Percentiles rank a stretch among this genome's conserved stretches.
Conservation (phyloP, 352 stramenopile genomes). For the Globisporangium iwayamae region DNA sequence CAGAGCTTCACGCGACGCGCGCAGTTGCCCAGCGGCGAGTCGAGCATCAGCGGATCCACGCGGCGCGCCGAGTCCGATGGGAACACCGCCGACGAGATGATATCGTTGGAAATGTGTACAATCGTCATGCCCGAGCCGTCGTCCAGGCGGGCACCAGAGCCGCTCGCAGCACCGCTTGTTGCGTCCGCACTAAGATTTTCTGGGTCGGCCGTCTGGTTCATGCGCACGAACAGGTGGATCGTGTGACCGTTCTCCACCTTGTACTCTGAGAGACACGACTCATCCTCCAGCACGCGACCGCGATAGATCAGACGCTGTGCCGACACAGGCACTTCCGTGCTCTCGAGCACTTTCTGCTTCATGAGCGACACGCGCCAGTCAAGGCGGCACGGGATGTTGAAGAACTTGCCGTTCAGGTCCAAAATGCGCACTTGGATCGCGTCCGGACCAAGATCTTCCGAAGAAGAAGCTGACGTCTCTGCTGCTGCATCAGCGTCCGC, state of each 20-base stretch:
- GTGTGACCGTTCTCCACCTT: slow-evolving; percentile 91
- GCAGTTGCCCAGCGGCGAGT: slow-evolving; percentile 78
- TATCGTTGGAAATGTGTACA: slow-evolving; percentile 78
- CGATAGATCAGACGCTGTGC: slow-evolving; percentile 91
- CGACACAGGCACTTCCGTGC: slow-evolving; percentile 59
- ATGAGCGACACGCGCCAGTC: slow-evolving; percentile 64
- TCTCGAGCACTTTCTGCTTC: slow-evolving; percentile 72
- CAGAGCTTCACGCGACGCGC: slow-evolving; percentile 83
- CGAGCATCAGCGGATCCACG: slow-evolving; percentile 84
- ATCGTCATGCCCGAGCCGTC: slow-evolving; percentile 44
- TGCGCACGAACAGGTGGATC: slow-evolving; percentile 87
- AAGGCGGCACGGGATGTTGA: slow-evolving; percentile 59
- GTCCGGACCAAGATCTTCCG: slow-evolving; percentile 25
- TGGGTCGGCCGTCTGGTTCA: slow-evolving; percentile 52
- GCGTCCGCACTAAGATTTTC: slow-evolving; percentile 48
- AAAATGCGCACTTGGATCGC: slow-evolving; percentile 70
- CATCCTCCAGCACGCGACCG: slow-evolving; percentile 86
- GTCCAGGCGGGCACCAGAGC: slow-evolving; percentile 31
- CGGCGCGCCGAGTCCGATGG: slow-evolving; percentile 75
- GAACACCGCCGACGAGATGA: slow-evolving; percentile 82
- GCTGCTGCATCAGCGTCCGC: background rate
- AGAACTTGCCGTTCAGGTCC: slow-evolving; percentile 85
- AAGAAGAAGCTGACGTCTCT: slow-evolving; percentile 1
- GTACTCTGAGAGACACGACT: slow-evolving; percentile 66
- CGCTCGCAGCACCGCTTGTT: slow-evolving; percentile 21